Evolutionary conservation across 345 rosid species (phyloP).

Genomic region (Citrus glauca): DNA sequence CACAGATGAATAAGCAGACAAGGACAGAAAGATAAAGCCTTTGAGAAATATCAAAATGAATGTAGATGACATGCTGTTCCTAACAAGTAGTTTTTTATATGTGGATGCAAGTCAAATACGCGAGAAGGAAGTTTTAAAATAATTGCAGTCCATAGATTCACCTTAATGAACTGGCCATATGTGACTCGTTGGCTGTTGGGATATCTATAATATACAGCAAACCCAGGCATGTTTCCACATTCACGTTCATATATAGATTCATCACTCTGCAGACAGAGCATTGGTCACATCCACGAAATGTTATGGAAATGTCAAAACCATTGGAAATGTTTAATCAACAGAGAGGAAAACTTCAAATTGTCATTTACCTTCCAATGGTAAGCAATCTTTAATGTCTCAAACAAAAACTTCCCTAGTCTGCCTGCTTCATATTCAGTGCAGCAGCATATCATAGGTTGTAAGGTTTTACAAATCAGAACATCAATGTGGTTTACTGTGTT

Average conservation of each 20-base stretch:
- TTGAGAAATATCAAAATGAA: not conserved
- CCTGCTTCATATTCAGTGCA: slow-evolving; percentile 99
- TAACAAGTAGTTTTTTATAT: not conserved
- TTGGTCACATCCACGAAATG: slow-evolving; percentile 14
- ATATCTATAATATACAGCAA: slow-evolving; percentile 94
- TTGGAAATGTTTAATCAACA: not conserved
- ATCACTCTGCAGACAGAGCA: slow-evolving; percentile 59
- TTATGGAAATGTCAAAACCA: not conserved
- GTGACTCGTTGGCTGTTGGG: slow-evolving; percentile 98
- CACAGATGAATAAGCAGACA: not conserved
- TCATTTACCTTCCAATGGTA: slow-evolving; percentile 87
- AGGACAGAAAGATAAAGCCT: not conserved
- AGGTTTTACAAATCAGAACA: slow-evolving; percentile 90
- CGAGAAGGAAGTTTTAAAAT: not conserved
- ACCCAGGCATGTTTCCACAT: slow-evolving; percentile 99
- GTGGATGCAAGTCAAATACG: not conserved
- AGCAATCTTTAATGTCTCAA: slow-evolving; percentile 93
- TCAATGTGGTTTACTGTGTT: slow-evolving; percentile 99
- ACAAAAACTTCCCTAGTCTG: slow-evolving; percentile 89
- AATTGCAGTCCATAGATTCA: slow-evolving; percentile 28
- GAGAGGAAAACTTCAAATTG: not conserved
- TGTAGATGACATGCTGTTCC: not conserved
- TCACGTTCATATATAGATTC: slow-evolving; percentile 94
- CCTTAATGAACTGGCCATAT: slow-evolving; percentile 98
- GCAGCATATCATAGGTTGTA: slow-evolving; percentile 99